phyloP scores from a whole-genome alignment of 2,329 filamentous ascomycete genomes.

The Scopulariopsis brevicaulis region DNA sequence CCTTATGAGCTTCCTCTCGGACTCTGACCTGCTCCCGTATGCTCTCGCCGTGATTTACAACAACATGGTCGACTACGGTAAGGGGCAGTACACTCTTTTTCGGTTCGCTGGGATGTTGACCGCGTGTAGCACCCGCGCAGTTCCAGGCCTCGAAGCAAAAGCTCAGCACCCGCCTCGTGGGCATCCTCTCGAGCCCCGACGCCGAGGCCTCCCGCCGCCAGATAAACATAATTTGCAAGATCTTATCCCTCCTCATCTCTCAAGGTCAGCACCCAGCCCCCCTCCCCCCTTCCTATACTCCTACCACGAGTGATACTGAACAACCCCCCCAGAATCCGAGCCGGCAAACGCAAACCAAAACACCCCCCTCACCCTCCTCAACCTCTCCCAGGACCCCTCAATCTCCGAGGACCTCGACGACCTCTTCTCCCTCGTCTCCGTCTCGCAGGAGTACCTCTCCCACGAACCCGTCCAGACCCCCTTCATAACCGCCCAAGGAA shows the following conservation, averaged over 20 bases:
- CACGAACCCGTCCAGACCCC: constrained; percentile 36
- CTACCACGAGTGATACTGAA: neutral
- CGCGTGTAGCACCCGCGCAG: constrained; percentile 41
- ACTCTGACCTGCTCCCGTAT: constrained; percentile 36
- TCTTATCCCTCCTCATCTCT: constrained; percentile 35
- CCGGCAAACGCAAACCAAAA: constrained; percentile 26
- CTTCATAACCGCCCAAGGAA: constrained; percentile 26
- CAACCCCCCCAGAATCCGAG: constrained; percentile 30
- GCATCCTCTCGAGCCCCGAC: constrained; percentile 33
- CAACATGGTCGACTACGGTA: constrained; percentile 51
- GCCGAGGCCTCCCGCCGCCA: constrained; percentile 28
- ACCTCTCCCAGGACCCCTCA: constrained; percentile 28
- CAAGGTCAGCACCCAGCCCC: neutral
- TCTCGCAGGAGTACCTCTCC: constrained; percentile 44
- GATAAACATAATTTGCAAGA: constrained; percentile 42
- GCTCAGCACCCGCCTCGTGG: constrained; percentile 36
- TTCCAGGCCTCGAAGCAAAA: constrained; percentile 37
- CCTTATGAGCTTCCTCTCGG: constrained; percentile 34
- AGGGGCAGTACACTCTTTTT: neutral
- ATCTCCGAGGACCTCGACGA: constrained; percentile 37
- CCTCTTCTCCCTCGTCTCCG: constrained; percentile 38
- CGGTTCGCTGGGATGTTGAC: neutral
- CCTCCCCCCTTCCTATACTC: neutral
- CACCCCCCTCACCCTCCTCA: constrained; percentile 37
- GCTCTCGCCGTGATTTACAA: constrained; percentile 51